These are phyloP conservation scores for Citropsis articulata DNA, from an alignment of 345 rosid species.

Conservation along the genomic window DNA sequence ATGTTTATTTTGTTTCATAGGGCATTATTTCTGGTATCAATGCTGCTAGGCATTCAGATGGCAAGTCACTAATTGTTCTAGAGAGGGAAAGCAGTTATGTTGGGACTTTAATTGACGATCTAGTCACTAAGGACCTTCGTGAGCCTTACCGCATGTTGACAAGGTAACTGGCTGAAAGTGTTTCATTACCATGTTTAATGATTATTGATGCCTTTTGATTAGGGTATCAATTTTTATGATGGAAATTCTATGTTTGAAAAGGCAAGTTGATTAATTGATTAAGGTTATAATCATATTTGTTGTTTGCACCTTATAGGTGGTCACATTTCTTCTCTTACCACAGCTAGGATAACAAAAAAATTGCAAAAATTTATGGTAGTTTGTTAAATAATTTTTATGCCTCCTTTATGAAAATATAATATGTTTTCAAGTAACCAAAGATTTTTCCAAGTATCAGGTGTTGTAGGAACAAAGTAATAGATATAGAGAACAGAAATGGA, in stretches of 20 bases:
- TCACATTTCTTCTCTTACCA: not conserved
- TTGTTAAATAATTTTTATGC: not conserved
- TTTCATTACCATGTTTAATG: not conserved
- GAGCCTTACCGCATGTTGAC: conserved; percentile 98
- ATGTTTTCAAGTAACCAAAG: not conserved
- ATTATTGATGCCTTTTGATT: not conserved
- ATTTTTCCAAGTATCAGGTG: not conserved
- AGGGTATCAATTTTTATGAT: not conserved
- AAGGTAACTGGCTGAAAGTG: conserved; percentile 42
- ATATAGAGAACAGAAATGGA: not conserved
- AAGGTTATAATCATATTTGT: not conserved
- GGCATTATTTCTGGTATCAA: conserved; percentile 93
- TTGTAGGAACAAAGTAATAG: not conserved
- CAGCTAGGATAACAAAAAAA: not conserved
- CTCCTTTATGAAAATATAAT: not conserved
- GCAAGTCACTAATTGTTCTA: conserved; percentile 78
- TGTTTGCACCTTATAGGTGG: not conserved
- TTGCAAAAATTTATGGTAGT: not conserved
- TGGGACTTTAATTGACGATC: conserved; percentile 92
- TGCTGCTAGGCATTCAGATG: conserved; percentile 86
- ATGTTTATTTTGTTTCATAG: conserved; percentile 26
- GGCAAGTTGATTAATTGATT: not conserved
- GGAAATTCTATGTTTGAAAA: conserved; percentile 4
- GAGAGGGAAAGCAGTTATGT: conserved; percentile 97
- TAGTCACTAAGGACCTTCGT: conserved; percentile 92